Percentiles rank a stretch among this genome's conserved stretches.
Evolutionary conservation across 129 eudicot genomes (phyloP).

Genomic region (Tagetes patula): DNA sequence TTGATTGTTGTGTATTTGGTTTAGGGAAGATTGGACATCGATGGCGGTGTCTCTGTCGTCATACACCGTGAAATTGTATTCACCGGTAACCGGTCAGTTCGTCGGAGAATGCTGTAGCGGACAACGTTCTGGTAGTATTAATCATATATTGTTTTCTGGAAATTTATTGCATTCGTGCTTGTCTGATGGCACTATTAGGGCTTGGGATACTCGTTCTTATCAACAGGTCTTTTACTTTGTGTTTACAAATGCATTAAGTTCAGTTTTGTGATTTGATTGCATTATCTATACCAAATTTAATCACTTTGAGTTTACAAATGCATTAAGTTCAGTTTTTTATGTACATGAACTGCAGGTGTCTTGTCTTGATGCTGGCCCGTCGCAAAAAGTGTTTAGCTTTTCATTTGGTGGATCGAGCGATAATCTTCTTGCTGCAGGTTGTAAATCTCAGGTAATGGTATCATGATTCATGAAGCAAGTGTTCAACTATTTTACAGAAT

Average conservation of each 20-base stretch:
- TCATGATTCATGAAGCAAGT: conserved; percentile 2
- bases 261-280: conserved; percentile 6
- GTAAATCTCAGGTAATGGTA: conserved; percentile 73
- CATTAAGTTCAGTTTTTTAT: conserved; percentile 10
- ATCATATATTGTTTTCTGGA: conserved; percentile 53
- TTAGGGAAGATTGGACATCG: conserved; percentile 82
- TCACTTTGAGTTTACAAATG: too few species aligned
- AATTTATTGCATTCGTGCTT: conserved; percentile 69
- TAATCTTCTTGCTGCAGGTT: conserved; percentile 96
- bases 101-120: conserved; percentile 66
- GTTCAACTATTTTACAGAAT: neutral
- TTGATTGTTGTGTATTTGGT: neutral
- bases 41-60: conserved; percentile 95
- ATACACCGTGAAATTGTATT: conserved; percentile 75
- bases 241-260: neutral
- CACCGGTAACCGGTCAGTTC: conserved; percentile 72
- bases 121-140: conserved; percentile 58
- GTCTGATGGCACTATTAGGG: conserved; percentile 78
- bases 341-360: conserved; percentile 55
- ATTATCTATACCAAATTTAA: neutral
- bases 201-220: conserved; percentile 83
- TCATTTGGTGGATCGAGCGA: conserved; percentile 72
- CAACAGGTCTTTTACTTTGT: conserved; percentile 52
- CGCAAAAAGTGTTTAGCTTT: conserved; percentile 80
- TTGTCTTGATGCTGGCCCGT: conserved; percentile 67